Evolutionary conservation across 495 filamentous ascomycete genomes (phyloP).

Genomic region (Lasiosphaeria miniovina): DNA sequence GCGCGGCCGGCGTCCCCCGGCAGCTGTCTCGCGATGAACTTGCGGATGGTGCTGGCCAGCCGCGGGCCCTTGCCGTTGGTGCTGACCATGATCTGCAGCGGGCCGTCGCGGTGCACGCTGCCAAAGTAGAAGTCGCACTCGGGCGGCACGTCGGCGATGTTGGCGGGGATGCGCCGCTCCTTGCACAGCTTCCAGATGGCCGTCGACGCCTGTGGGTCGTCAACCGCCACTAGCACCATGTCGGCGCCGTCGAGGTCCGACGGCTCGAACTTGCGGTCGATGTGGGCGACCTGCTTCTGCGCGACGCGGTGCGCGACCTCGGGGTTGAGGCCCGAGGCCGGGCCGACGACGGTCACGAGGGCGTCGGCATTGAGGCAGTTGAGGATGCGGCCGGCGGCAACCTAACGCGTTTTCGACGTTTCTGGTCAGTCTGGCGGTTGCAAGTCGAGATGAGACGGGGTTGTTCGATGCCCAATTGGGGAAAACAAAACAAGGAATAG

Average conservation of each 20-base stretch:
- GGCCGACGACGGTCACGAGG: slow-evolving; percentile 78
- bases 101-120: slow-evolving; percentile 89
- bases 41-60: slow-evolving; percentile 79
- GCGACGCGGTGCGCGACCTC: slow-evolving; percentile 82
- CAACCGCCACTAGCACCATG: slow-evolving; percentile 91
- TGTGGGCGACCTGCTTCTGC: slow-evolving; percentile 66
- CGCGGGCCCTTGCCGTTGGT: slow-evolving; percentile 97
- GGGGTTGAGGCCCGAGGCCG: slow-evolving; percentile 72
- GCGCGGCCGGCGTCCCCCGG: slow-evolving; percentile 77
- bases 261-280: slow-evolving; percentile 79
- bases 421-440: neutral
- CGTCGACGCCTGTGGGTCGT: slow-evolving; percentile 83
- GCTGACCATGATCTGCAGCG: slow-evolving; percentile 95
- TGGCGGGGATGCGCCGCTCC: slow-evolving; percentile 75
- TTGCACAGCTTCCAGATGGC: slow-evolving; percentile 91
- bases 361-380: slow-evolving; percentile 94
- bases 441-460: neutral
- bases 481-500: slow-evolving; percentile 4
- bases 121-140: slow-evolving; percentile 99
- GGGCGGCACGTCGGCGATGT: slow-evolving; percentile 93
- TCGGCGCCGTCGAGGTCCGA: slow-evolving; percentile 64
- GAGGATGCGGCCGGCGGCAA: slow-evolving; percentile 90
- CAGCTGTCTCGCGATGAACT: slow-evolving; percentile 73
- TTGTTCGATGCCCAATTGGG: neutral
- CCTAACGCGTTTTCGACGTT: slow-evolving; percentile 48